Conservation (phyloP, 176 grass and related monocot species). For the Oryza coarctata region DNA sequence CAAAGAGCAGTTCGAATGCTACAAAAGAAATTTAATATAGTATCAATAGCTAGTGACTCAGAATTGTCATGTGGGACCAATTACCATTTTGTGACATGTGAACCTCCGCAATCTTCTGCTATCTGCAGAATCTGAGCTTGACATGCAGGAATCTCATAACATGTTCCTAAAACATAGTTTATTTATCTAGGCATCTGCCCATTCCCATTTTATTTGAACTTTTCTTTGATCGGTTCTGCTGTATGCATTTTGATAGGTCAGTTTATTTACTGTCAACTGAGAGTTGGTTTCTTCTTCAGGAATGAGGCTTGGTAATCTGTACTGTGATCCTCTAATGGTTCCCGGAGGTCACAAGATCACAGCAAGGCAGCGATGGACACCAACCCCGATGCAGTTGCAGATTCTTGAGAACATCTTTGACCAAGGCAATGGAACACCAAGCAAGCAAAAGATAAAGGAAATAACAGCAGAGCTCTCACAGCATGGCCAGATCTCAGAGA, state of each 20-base stretch:
- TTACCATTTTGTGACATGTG: conserved; percentile 16
- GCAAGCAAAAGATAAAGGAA: conserved; percentile 96
- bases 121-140: conserved; percentile 29
- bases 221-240: background rate
- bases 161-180: conserved; percentile 20
- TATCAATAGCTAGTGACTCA: conserved; percentile 1
- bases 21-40: background rate
- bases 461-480: conserved; percentile 78
- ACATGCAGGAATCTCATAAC: conserved; percentile 17
- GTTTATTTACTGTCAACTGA: conserved; percentile 3
- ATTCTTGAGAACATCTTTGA: conserved; percentile 93
- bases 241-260: background rate
- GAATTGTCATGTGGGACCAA: conserved; percentile 29
- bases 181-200: background rate
- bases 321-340: conserved; percentile 72
- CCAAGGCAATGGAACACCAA: conserved; percentile 94
- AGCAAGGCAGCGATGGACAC: conserved; percentile 93
- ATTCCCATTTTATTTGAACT: background rate
- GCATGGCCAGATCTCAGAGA: conserved; percentile 96
- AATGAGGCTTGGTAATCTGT: conserved; percentile 78
- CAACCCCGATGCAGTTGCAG: conserved; percentile 90
- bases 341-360: conserved; percentile 82
- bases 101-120: conserved; percentile 3
- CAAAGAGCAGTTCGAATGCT: background rate
- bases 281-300: conserved; percentile 46